Percentiles rank a stretch among this genome's conserved stretches.
These are phyloP conservation scores for Euphorbia pulcherrima DNA, from an alignment of 345 rosid genomes.

Conservation along the genomic window DNA sequence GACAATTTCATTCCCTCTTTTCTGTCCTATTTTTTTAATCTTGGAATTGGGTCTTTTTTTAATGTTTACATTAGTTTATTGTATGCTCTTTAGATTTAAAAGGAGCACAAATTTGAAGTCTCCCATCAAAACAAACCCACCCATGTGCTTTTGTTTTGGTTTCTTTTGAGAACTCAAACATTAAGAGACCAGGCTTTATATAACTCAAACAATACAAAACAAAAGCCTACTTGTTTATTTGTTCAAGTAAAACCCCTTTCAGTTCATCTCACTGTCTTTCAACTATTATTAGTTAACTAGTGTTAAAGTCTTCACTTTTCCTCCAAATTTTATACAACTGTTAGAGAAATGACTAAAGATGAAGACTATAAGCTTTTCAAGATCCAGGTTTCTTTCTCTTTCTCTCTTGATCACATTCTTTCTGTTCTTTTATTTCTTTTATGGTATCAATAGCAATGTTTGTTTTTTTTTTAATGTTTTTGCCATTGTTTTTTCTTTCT, in stretches of 20 bases:
- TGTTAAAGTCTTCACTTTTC: not conserved
- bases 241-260: not conserved
- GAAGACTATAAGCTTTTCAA: slow-evolving; percentile 85
- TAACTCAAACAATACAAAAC: not conserved
- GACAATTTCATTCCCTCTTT: not conserved
- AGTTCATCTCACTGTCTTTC: not conserved
- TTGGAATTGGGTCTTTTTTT: slow-evolving; percentile 10
- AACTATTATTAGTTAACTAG: not conserved
- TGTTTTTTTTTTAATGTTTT: slow-evolving; percentile 10
- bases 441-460: slow-evolving; percentile 12
- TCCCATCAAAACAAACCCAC: slow-evolving; percentile 7
- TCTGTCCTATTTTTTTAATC: slow-evolving; percentile 5
- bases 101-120: slow-evolving; percentile 12
- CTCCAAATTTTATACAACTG: not conserved
- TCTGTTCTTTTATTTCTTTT: not conserved
- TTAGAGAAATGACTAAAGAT: slow-evolving; percentile 69
- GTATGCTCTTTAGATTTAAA: not conserved
- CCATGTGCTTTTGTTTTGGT: slow-evolving; percentile 35
- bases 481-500: not conserved
- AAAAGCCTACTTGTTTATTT: no score
- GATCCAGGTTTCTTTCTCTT: slow-evolving; percentile 56
- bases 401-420: slow-evolving; percentile 21
- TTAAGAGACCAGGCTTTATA: slow-evolving; percentile 10
- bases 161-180: slow-evolving; percentile 19
- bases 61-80: not conserved